Conservation (phyloP, 2,329 filamentous ascomycete genomes). For the Dactylella cylindrospora region DNA sequence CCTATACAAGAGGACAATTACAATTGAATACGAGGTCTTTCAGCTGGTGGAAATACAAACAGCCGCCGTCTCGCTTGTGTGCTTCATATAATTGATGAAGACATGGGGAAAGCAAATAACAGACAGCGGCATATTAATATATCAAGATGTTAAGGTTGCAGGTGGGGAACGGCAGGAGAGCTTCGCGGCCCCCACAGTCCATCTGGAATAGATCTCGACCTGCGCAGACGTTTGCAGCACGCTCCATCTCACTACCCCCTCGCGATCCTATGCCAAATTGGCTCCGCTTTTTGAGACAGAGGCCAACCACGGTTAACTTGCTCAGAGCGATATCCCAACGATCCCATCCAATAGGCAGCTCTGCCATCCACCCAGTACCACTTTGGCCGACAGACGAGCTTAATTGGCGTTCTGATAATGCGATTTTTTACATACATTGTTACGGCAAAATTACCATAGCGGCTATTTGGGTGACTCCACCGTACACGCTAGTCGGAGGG, state of each 20-base stretch:
- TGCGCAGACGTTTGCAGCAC: constrained; percentile 23
- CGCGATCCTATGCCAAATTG: constrained; percentile 2
- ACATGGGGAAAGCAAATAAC: too few relatives aligned
- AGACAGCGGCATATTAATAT: too few relatives aligned
- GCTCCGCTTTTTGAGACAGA: constrained; percentile 24
- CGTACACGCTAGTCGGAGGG: constrained; percentile 26
- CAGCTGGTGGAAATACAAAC: too few relatives aligned
- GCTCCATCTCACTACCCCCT: constrained; percentile 3
- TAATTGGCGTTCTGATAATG: constrained; percentile 31
- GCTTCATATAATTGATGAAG: too few relatives aligned
- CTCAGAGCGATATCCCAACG: constrained; percentile 11
- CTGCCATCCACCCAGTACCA: constrained; percentile 31
- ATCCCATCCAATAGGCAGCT: constrained; percentile 26
- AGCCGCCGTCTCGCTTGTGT: too few relatives aligned
- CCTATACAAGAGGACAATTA: too few relatives aligned
- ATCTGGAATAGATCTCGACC: constrained; percentile 31
- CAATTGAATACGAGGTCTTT: too few relatives aligned
- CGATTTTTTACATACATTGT: constrained; percentile 18
- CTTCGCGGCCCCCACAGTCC: constrained; percentile 35
- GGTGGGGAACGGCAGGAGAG: too few relatives aligned
- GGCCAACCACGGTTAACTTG: constrained; percentile 29
- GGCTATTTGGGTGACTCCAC: constrained; percentile 37
- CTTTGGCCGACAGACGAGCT: constrained; percentile 15
- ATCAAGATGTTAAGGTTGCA: too few relatives aligned
- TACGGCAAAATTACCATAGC: constrained; percentile 39